phyloP scores from a whole-genome alignment of 2,329 filamentous ascomycete genomes.

The Bertia moriformis region DNA sequence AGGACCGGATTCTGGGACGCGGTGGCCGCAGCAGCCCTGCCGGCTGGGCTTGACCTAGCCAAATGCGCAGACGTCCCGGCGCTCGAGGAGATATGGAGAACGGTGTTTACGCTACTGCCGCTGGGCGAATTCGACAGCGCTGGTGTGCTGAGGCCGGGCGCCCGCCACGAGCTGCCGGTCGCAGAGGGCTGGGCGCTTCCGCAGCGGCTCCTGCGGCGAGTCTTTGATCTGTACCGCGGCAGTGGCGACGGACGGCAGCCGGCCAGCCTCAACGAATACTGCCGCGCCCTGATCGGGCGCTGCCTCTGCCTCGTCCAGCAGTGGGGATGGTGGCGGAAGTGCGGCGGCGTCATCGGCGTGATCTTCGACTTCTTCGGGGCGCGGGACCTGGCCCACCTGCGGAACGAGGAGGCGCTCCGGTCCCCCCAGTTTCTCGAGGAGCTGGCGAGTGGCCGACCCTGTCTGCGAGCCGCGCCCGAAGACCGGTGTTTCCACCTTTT shows the following conservation, averaged over 20 bases:
- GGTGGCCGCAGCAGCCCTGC: constrained; percentile 24
- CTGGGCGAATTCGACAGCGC: constrained; percentile 41
- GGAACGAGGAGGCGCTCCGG: constrained; percentile 47
- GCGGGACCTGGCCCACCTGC: constrained; percentile 43
- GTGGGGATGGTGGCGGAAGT: constrained; percentile 51
- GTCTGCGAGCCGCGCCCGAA: constrained; percentile 31
- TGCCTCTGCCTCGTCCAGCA: constrained; percentile 48
- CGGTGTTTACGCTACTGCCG: constrained; percentile 45
- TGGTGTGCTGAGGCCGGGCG: constrained; percentile 29
- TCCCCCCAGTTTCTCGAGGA: constrained; percentile 48
- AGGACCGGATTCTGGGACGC: constrained; percentile 47
- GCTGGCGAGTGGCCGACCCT: constrained; percentile 23
- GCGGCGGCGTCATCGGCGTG: constrained; percentile 16
- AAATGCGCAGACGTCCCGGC: constrained; percentile 23
- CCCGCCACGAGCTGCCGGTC: constrained; percentile 18
- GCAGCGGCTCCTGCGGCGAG: constrained; percentile 36
- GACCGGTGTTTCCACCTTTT: constrained; percentile 57
- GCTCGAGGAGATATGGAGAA: constrained; percentile 42
- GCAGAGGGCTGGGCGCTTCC: constrained; percentile 51
- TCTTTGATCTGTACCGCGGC: constrained; percentile 44
- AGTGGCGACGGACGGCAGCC: constrained; percentile 36
- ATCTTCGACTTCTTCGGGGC: constrained; percentile 40
- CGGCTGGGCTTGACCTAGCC: constrained; percentile 19
- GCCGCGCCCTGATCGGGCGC: constrained; percentile 38
- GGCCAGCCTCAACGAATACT: constrained; percentile 52